phyloP scores from a whole-genome alignment of 768 basidiomycete species.

The Kwoniella europaea region DNA sequence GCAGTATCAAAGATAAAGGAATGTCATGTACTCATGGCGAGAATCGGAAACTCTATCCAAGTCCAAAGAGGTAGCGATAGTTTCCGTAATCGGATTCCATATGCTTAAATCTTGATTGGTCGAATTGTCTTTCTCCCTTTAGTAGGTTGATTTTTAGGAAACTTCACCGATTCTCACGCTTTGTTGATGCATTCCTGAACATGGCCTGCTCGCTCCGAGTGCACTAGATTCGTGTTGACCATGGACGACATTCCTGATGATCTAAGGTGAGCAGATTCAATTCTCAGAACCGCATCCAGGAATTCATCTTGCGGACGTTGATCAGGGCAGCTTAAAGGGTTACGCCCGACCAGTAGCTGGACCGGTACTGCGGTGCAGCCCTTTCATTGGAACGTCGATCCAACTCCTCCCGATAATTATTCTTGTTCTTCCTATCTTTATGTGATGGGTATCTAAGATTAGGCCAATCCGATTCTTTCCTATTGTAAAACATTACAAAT shows the following conservation, averaged over 20 bases:
- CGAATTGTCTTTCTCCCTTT: neutral
- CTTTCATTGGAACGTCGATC: neutral
- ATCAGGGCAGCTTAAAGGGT: too few relatives aligned
- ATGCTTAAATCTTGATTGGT: neutral
- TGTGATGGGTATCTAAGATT: neutral
- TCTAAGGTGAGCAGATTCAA: too few relatives aligned
- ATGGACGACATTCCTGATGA: too few relatives aligned
- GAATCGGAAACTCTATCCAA: neutral
- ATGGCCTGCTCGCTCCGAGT: too few relatives aligned
- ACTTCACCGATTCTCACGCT: neutral
- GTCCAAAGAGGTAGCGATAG: neutral
- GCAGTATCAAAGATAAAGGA: neutral
- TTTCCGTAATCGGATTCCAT: neutral
- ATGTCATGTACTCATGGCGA: neutral
- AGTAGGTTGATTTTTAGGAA: neutral
- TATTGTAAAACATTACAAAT: neutral
- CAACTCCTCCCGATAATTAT: neutral
- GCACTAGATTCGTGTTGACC: too few relatives aligned
- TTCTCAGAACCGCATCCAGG: too few relatives aligned
- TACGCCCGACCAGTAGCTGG: too few relatives aligned
- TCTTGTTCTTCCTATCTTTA: neutral
- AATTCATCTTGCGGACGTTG: too few relatives aligned
- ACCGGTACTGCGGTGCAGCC: too few relatives aligned
- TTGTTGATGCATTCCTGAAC: neutral
- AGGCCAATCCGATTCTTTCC: slow-evolving; percentile 1